phyloP scores from a whole-genome alignment of 208 protist genomes.

The Wallacemonas sp. region DNA sequence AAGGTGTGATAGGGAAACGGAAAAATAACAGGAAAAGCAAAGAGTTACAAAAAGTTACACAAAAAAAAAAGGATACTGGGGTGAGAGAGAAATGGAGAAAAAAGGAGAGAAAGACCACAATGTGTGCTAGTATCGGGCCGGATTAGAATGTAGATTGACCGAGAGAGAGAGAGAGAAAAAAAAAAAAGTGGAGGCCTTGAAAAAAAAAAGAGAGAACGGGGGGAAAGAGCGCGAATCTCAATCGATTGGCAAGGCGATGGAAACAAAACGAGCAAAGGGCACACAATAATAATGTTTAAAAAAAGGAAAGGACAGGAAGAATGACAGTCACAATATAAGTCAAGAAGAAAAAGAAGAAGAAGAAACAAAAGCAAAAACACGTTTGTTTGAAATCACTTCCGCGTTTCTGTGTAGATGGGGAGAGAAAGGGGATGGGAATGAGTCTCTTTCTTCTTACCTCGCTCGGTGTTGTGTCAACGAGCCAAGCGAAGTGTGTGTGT shows the following conservation, averaged over 20 bases:
- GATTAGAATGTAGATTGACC: too few species aligned
- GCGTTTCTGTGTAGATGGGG: too few species aligned
- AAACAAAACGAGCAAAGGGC: slow-evolving; percentile 22
- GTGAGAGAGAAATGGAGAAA: slow-evolving; percentile 8
- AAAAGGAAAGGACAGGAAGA: slow-evolving; percentile 1
- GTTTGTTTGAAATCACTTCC: too few species aligned
- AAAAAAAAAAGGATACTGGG: not conserved
- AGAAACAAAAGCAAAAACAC: not conserved
- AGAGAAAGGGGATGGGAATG: too few species aligned
- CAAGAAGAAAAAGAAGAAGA: not conserved
- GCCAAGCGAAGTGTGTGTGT: too few species aligned
- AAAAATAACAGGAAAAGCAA: slow-evolving; percentile 3
- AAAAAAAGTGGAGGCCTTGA: not conserved
- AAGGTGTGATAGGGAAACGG: not conserved
- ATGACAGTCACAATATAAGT: slow-evolving; percentile 7
- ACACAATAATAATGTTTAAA: slow-evolving; percentile 1
- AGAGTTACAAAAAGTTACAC: not conserved
- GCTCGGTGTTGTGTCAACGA: too few species aligned
- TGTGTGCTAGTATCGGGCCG: too few species aligned
- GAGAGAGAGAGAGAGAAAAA: slow-evolving; percentile 13
- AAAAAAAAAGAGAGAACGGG: slow-evolving; percentile 8
- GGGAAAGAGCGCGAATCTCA: too few species aligned
- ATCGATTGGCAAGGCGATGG: not conserved
- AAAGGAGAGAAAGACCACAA: not conserved
- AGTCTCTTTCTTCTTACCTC: too few species aligned